These are phyloP conservation scores for Solanum hybrid DNA, from an alignment of 305 asterid species.

Conservation along the genomic window DNA sequence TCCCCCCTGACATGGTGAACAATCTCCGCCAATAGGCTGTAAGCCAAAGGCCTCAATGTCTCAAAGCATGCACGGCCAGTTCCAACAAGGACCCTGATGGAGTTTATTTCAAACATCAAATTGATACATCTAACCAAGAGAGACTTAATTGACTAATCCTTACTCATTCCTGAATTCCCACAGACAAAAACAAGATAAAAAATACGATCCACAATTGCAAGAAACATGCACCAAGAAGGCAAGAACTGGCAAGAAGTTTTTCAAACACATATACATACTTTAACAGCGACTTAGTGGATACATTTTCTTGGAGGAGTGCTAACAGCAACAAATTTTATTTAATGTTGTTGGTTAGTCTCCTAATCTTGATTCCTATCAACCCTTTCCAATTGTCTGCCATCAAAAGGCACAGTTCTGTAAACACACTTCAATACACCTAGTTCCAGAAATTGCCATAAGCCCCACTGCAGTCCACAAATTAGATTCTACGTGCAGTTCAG, in stretches of 20 bases:
- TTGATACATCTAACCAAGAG: background rate
- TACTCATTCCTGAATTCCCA: background rate
- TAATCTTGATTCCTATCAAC: background rate
- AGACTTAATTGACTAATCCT: background rate
- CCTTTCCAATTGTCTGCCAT: background rate
- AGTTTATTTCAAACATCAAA: constrained; percentile 17
- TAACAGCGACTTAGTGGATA: background rate
- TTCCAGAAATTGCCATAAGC: background rate
- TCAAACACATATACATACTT: background rate
- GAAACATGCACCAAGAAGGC: background rate
- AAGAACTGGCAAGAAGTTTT: background rate
- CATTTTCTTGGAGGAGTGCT: background rate
- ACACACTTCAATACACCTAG: background rate
- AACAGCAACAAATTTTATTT: background rate
- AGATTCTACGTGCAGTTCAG: background rate
- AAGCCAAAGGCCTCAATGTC: constrained; percentile 98
- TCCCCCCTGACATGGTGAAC: constrained; percentile 97
- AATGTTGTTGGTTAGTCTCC: background rate
- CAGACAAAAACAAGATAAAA: background rate
- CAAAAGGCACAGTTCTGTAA: background rate
- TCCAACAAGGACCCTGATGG: constrained; percentile 94
- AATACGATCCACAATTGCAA: background rate
- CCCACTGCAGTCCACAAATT: background rate
- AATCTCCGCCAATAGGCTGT: constrained; percentile 97
- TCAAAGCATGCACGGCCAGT: constrained; percentile 98